phyloP scores from a whole-genome alignment of 495 filamentous ascomycete genomes.

The Neurospora sp. region DNA sequence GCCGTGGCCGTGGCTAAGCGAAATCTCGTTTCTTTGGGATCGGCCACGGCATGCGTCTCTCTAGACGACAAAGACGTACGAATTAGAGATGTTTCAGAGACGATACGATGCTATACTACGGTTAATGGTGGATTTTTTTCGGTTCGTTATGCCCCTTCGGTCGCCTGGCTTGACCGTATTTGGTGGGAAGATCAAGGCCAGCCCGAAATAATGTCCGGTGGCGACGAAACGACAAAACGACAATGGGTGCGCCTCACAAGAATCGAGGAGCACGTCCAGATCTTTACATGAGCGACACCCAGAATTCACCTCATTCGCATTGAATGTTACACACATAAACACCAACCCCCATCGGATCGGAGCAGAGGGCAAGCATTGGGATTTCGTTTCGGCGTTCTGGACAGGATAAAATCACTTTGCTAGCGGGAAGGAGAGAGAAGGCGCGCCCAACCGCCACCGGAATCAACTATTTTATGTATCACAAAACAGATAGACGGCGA shows the following conservation, averaged over 20 bases:
- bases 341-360: not conserved
- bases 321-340: not conserved
- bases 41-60: not conserved
- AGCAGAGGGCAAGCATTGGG: not conserved
- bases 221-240: not conserved
- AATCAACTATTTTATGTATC: not conserved
- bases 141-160: not conserved
- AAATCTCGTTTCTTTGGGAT: not conserved
- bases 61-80: not conserved
- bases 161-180: not conserved
- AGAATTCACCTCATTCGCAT: not conserved
- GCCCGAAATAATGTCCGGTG: not conserved
- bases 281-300: not conserved
- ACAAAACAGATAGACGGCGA: not conserved
- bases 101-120: not conserved
- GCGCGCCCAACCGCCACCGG: not conserved
- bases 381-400: not conserved
- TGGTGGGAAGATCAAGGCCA: not conserved
- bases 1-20: slow-evolving; percentile 13
- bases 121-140: not conserved
- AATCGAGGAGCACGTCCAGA: not conserved
- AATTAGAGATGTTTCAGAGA: not conserved
- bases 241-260: not conserved
- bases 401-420: not conserved
- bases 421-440: not conserved